Conservation (phyloP, 306 rosid species). For the Pachyrhizus erosus region DNA sequence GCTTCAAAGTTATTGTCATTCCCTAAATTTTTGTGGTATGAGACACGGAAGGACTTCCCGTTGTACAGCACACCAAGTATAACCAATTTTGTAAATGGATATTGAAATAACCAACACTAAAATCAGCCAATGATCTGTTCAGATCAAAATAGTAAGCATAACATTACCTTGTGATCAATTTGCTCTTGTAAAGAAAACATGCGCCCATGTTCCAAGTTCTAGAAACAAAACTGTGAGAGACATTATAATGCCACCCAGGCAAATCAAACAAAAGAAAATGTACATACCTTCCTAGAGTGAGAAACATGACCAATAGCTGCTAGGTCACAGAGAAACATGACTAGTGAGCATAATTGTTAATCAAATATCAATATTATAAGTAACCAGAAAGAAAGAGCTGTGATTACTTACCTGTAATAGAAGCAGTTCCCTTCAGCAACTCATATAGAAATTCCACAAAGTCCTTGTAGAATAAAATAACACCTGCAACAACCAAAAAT, state of each 20-base stretch:
- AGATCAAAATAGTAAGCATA: constrained; percentile 26
- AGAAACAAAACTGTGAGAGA: constrained; percentile 39
- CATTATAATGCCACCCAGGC: neutral
- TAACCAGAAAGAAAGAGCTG: constrained; percentile 17
- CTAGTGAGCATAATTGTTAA: constrained; percentile 41
- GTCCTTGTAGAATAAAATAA: constrained; percentile 71
- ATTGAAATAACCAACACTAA: constrained; percentile 25
- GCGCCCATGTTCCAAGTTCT: constrained; percentile 86
- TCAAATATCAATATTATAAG: constrained; percentile 12
- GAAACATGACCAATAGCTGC: constrained; percentile 83
- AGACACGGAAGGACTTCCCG: neutral
- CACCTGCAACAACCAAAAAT: constrained; percentile 55
- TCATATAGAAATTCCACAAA: constrained; percentile 81
- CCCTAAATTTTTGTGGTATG: neutral
- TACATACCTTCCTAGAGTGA: constrained; percentile 69
- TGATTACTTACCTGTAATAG: constrained; percentile 75
- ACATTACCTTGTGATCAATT: constrained; percentile 78
- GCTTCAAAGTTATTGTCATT: constrained; percentile 1
- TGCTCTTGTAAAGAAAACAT: constrained; percentile 89
- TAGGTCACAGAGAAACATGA: constrained; percentile 40
- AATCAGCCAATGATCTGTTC: constrained; percentile 17
- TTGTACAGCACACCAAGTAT: constrained; percentile 17
- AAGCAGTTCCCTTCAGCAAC: constrained; percentile 75
- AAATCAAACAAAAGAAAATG: constrained; percentile 39
- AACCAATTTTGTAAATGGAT: constrained; percentile 22